A percentile compares a stretch with the other conserved stretches of the same genome.
Evolutionary conservation across 257 asterid genomes (phyloP).

Genomic region (Solanum boliviense): DNA sequence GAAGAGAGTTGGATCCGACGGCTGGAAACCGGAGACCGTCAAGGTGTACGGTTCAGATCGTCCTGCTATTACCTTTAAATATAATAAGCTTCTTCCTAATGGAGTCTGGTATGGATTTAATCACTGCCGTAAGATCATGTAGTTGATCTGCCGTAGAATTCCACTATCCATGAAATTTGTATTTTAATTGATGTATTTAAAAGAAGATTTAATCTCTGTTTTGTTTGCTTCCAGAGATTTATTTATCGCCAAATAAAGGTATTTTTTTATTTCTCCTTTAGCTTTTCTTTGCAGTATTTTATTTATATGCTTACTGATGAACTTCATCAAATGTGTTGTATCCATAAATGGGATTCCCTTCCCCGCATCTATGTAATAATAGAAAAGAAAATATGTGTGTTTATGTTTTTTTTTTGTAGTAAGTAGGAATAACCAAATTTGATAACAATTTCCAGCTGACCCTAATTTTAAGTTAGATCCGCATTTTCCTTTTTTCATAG

Average conservation of each 20-base stretch:
- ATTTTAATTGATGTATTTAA: background rate
- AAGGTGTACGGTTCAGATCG: conserved; percentile 15
- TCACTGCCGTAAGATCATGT: conserved; percentile 7
- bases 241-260: background rate
- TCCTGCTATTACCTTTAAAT: conserved; percentile 3
- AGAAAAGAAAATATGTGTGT: background rate
- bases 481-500: background rate
- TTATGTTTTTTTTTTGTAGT: background rate
- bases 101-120: conserved; percentile 27
- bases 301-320: background rate
- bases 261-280: background rate
- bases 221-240: background rate
- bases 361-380: no score
- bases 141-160: background rate
- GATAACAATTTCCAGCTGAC: background rate
- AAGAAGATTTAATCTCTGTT: background rate
- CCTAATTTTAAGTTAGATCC: background rate
- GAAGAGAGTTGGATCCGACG: conserved; percentile 35
- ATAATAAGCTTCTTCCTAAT: conserved; percentile 13
- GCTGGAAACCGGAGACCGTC: conserved; percentile 33
- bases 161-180: background rate
- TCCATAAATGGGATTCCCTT: background rate
- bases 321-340: background rate
- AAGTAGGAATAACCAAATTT: background rate
- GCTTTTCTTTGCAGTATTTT: background rate